Evolutionary conservation across 2,329 filamentous ascomycete genomes (phyloP), one percentile per base, ranked within the genome.

Genomic region (Xylariaceae sp.): DNA sequence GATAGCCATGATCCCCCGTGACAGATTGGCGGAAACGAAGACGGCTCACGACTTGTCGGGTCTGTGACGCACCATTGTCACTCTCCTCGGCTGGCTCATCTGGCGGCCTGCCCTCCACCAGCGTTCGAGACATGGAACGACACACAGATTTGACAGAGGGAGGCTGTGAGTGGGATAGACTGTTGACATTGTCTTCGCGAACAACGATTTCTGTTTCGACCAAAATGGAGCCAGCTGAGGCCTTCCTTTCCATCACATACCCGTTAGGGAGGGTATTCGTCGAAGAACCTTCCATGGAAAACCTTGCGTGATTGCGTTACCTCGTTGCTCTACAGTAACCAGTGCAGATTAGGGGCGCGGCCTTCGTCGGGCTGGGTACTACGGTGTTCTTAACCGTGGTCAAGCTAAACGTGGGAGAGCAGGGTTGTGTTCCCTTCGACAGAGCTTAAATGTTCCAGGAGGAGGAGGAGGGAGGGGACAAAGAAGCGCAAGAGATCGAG

Each of bases 201-300:
- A 57, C 44, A 30, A 51, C 41, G 15, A 55, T 47, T 44, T 60
- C 52, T 30, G 44, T 55, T 35, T 55, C 54, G 39, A 57, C 54
- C 15, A 54, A 39, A 39, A 57, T 60, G n/a, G 55, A 44, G 42
- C 45, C 46, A 38, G 47, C 17, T 15, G 47, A 40, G 33, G 46
- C 38, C 42, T 55, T 39, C 33, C 45, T 52, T 48, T 58, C 48
- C 52, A 56, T 61, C 33, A 31, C 55, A 52, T 52, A 52, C 57
- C 22, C 15, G 44, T 45, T 49, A 48, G 45, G 50, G 52, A 50
- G 54, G 53, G 30, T 43, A 44, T 49, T 17, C 47, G 47, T 43
- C 51, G 52, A 53, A 40, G 27, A 39, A 31, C 47, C 18, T 48
- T 48, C 27, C 7, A 17, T 19, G 43, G n/a, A 41, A 48, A 63